These are phyloP conservation scores for Cutaneotrichosporon sp. DNA, from an alignment of 1,284 basidiomycete species.

Conservation along the genomic window DNA sequence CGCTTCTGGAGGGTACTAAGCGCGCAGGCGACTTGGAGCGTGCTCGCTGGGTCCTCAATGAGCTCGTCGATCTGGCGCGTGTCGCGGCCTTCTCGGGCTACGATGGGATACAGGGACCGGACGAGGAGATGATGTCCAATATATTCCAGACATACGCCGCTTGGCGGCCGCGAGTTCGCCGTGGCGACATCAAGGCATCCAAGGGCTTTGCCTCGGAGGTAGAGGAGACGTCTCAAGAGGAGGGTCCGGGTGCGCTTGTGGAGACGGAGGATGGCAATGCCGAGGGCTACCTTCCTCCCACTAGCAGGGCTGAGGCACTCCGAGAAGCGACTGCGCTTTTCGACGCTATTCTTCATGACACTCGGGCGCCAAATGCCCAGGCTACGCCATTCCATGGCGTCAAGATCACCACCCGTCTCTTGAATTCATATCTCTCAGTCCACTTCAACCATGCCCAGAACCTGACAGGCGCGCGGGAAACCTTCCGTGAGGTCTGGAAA, in stretches of 20 bases:
- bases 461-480: constrained; percentile 50
- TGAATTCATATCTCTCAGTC: constrained; percentile 79
- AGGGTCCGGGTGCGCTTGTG: not conserved
- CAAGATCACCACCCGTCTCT: constrained; percentile 56
- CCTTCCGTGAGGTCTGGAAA: constrained; percentile 31
- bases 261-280: not conserved
- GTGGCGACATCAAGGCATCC: constrained; percentile 3
- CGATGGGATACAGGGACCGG: constrained; percentile 47
- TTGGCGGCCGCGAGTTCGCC: constrained; percentile 55
- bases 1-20: constrained; percentile 83
- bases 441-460: constrained; percentile 52
- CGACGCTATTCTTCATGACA: constrained; percentile 60
- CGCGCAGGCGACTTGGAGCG: constrained; percentile 73
- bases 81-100: not conserved
- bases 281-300: constrained; percentile 45
- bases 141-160: constrained; percentile 83
- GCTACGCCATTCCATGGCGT: constrained; percentile 58
- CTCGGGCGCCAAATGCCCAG: constrained; percentile 4
- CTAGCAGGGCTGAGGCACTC: constrained; percentile 66
- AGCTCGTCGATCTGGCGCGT: constrained; percentile 58
- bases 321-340: constrained; percentile 68
- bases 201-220: not conserved
- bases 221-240: not conserved
- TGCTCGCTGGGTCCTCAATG: constrained; percentile 84
- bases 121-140: constrained; percentile 71